phyloP scores from a whole-genome alignment of 1,284 basidiomycete species.

The Heterobasidion parviporum region DNA sequence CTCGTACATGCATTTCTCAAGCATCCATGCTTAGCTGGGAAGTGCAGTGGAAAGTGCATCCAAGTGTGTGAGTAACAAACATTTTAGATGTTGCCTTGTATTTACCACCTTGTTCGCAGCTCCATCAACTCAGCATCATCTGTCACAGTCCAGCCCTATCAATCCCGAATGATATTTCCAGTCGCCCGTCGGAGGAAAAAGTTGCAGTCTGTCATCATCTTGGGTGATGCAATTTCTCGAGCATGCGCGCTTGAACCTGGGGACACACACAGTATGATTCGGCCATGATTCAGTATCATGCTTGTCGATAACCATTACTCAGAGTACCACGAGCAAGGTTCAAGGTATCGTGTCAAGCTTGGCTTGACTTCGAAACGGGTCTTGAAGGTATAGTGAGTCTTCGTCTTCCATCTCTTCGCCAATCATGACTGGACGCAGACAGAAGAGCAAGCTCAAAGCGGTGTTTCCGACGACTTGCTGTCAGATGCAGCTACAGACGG shows the following conservation, averaged over 20 bases:
- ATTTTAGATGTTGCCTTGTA: not conserved
- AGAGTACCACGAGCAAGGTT: not conserved
- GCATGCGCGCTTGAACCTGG: not conserved
- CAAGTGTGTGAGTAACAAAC: not conserved
- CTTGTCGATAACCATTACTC: not conserved
- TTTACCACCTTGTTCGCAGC: not conserved
- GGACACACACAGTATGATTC: not conserved
- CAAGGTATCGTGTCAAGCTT: not conserved
- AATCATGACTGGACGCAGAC: not conserved
- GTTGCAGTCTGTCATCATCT: not conserved
- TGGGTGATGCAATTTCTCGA: not conserved
- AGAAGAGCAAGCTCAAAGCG: not conserved
- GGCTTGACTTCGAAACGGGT: not conserved
- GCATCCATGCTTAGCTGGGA: not conserved
- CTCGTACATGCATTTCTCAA: not conserved
- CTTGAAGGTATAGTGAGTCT: not conserved
- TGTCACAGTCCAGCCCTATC: not conserved
- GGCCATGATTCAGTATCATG: too few species aligned
- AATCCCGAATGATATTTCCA: not conserved
- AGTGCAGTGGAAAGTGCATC: not conserved
- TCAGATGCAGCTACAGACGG: not conserved
- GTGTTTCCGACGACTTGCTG: not conserved
- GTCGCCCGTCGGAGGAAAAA: not conserved
- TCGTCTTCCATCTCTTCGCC: not conserved
- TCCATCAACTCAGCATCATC: not conserved